These are phyloP conservation scores for Elongisporangium senticosum DNA, from an alignment of 352 stramenopile species.

Conservation along the genomic window DNA sequence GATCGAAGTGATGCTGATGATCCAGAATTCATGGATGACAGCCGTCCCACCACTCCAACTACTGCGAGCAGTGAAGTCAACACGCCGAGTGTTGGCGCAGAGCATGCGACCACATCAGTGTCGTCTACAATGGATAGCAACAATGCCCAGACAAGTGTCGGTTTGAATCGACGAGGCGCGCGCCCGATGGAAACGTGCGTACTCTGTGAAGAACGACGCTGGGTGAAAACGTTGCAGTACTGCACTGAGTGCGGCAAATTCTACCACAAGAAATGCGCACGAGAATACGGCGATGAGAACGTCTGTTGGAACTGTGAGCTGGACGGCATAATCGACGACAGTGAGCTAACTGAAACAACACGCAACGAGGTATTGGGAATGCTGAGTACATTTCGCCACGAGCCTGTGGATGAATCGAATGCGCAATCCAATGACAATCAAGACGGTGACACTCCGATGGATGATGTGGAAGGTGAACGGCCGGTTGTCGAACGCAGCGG, in stretches of 20 bases:
- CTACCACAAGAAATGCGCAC: slow-evolving; percentile 68
- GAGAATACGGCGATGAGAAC: slow-evolving; percentile 61
- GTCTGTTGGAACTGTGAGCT: slow-evolving; percentile 76
- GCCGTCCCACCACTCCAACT: background rate
- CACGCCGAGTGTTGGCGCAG: background rate
- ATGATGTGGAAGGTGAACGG: background rate
- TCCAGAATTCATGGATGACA: background rate
- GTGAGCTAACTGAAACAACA: slow-evolving; percentile 49
- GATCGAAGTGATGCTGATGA: slow-evolving; percentile 26
- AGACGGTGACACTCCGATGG: slow-evolving; percentile 3
- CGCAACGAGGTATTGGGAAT: slow-evolving; percentile 36
- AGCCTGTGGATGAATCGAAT: slow-evolving; percentile 11
- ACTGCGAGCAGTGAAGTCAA: background rate
- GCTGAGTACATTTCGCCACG: slow-evolving; percentile 35
- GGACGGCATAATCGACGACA: slow-evolving; percentile 73
- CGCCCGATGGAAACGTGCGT: slow-evolving; percentile 41
- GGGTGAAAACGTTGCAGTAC: slow-evolving; percentile 27
- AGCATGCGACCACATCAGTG: background rate
- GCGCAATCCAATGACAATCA: slow-evolving; percentile 11
- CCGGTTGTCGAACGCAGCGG: background rate
- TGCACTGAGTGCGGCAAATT: slow-evolving; percentile 54
- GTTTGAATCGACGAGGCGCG: background rate
- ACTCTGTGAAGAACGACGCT: slow-evolving; percentile 44
- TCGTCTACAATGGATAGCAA: background rate
- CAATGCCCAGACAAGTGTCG: background rate